These are phyloP conservation scores for Davidsoniella neocaledoniae DNA, from an alignment of 2,329 filamentous ascomycete species.

Conservation along the genomic window DNA sequence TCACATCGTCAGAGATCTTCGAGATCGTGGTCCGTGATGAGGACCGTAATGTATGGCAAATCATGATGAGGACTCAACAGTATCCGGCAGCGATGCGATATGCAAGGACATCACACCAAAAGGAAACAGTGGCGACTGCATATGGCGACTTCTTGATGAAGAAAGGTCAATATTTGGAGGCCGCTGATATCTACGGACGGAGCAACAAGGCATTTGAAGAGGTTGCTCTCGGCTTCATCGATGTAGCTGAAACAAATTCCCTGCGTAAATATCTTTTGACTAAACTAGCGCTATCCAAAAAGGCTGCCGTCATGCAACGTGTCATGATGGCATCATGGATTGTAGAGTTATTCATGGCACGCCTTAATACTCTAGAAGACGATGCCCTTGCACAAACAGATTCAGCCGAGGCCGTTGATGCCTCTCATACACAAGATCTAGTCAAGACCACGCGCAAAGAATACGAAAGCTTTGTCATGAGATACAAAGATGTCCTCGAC, in stretches of 20 bases:
- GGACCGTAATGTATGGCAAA: conserved; percentile 83
- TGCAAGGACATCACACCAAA: conserved; percentile 63
- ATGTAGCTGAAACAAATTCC: conserved; percentile 78
- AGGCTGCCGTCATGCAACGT: conserved; percentile 74
- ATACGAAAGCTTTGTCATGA: conserved; percentile 74
- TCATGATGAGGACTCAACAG: conserved; percentile 71
- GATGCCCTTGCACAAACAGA: conserved; percentile 82
- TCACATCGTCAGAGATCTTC: conserved; percentile 79
- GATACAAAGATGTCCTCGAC: conserved; percentile 76
- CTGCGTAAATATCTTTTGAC: conserved; percentile 76
- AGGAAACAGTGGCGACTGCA: conserved; percentile 78
- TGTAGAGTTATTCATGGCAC: conserved; percentile 91
- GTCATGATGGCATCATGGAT: conserved; percentile 94
- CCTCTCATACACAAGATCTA: conserved; percentile 54
- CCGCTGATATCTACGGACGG: conserved; percentile 77
- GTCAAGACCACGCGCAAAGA: conserved; percentile 56
- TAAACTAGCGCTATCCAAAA: conserved; percentile 69
- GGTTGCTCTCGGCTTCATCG: conserved; percentile 79
- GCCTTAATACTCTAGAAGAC: conserved; percentile 86
- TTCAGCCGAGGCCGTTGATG: conserved; percentile 52
- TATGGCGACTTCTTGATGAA: conserved; percentile 77
- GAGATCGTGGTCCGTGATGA: conserved; percentile 86
- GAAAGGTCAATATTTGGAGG: conserved; percentile 69
- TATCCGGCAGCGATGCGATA: conserved; percentile 81
- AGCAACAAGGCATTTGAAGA: conserved; percentile 97